Evolutionary conservation across 176 grass and related monocot species (phyloP).

Genomic region (Echinochloa phyllopogon): DNA sequence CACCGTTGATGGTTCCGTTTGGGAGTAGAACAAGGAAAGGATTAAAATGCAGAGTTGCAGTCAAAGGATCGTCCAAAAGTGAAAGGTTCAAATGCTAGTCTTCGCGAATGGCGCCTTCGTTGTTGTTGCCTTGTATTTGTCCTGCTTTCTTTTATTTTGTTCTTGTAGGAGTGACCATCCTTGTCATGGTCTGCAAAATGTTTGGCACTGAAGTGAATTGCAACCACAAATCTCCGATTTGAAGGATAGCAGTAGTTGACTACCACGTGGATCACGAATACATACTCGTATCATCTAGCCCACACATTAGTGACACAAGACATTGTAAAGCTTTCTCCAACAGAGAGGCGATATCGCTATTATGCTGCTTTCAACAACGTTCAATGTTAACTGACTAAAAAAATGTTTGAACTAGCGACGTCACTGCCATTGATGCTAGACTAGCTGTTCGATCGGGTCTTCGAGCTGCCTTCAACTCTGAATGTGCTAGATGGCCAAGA

Average conservation of each 20-base stretch:
- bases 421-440: too few relatives aligned
- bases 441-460: too few relatives aligned
- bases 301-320: background rate
- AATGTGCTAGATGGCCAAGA: too few relatives aligned
- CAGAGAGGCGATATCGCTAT: too few relatives aligned
- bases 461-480: too few relatives aligned
- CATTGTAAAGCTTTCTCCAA: too few relatives aligned
- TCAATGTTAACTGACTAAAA: too few relatives aligned
- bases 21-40: background rate
- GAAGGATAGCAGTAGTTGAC: background rate
- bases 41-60: background rate
- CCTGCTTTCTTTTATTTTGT: background rate
- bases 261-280: background rate
- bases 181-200: background rate
- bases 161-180: background rate
- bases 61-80: background rate
- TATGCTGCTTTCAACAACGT: too few relatives aligned
- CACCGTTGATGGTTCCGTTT: background rate
- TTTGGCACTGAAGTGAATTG: background rate
- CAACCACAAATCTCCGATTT: background rate
- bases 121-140: background rate
- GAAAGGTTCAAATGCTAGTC: background rate
- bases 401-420: too few relatives aligned
- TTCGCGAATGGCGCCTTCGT: background rate
- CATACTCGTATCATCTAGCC: background rate